Evolutionary conservation across 805 yeast genomes (phyloP).

Genomic region (Huiozyma sinensis): DNA sequence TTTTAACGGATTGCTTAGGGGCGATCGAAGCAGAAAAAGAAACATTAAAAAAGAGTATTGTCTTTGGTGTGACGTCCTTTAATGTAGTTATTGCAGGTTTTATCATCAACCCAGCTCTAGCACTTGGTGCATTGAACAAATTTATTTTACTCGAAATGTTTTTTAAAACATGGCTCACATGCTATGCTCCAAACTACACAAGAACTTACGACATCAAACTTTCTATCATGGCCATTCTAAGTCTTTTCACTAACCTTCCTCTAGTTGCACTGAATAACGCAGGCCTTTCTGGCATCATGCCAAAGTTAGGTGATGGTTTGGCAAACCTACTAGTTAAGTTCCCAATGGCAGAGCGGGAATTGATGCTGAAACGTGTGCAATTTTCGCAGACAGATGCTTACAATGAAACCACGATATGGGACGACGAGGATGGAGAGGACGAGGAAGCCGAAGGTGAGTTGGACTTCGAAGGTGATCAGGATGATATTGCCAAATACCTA

Average conservation of each 20-base stretch:
- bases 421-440: conserved; percentile 30
- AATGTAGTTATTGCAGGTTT: conserved; percentile 58
- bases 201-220: conserved; percentile 78
- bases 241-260: conserved; percentile 31
- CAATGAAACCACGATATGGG: conserved; percentile 23
- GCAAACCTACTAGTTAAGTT: conserved; percentile 44
- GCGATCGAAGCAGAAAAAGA: conserved; percentile 19
- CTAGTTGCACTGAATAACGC: conserved; percentile 15
- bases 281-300: conserved; percentile 19
- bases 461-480: conserved; percentile 26
- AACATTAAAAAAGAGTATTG: conserved; percentile 17
- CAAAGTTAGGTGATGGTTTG: conserved; percentile 43
- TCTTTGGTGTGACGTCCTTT: conserved; percentile 26
- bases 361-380: conserved; percentile 53
- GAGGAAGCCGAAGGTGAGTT: conserved; percentile 26
- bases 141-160: conserved; percentile 37
- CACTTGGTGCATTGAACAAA: conserved; percentile 42
- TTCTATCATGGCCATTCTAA: conserved; percentile 55
- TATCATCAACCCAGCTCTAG: conserved; percentile 44
- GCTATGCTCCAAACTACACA: conserved; percentile 37
- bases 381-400: conserved; percentile 31
- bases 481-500: conserved; percentile 34
- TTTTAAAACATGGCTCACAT: conserved; percentile 34
- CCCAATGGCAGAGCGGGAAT: conserved; percentile 59
- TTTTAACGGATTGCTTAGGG: conserved; percentile 36